Evolutionary conservation across 2,329 filamentous ascomycete species (phyloP).

Genomic region (Apiospora kogelbergensis): DNA sequence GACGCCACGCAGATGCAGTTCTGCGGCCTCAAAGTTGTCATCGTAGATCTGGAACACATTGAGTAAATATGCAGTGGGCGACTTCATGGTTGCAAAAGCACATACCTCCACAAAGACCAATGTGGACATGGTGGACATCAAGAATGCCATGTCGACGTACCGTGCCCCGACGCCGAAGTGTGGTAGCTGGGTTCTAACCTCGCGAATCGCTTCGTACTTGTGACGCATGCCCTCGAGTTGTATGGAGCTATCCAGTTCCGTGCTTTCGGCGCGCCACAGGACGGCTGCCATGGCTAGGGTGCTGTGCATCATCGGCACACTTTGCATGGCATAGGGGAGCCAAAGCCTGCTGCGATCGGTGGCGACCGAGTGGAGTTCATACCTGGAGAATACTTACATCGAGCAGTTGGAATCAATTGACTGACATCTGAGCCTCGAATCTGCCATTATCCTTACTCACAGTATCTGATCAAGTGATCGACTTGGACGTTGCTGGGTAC

Average conservation of each 20-base stretch:
- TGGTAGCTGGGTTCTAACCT: conserved; percentile 9
- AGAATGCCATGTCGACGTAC: background rate
- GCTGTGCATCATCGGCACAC: conserved; percentile 16
- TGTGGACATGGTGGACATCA: conserved; percentile 16
- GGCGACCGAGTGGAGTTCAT: conserved; percentile 3
- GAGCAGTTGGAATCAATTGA: background rate
- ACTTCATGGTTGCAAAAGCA: too few species aligned
- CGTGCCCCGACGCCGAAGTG: background rate
- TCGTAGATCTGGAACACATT: conserved; percentile 5
- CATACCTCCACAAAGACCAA: conserved; percentile 14
- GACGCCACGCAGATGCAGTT: conserved; percentile 4
- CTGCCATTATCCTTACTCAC: too few species aligned
- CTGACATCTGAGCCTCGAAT: too few species aligned
- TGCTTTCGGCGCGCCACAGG: conserved; percentile 13
- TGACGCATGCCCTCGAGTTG: conserved; percentile 15
- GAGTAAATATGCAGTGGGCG: background rate
- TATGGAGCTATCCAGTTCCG: conserved; percentile 8
- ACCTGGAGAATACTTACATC: background rate
- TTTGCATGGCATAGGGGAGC: conserved; percentile 15
- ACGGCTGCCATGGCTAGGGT: conserved; percentile 14
- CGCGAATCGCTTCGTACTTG: conserved; percentile 13
- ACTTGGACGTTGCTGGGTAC: background rate
- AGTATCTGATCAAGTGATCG: conserved; percentile 12
- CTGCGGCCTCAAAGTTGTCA: conserved; percentile 9
- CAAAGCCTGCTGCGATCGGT: conserved; percentile 10